phyloP scores from a whole-genome alignment of 768 basidiomycete species.

The Podaxis mareebaensis region DNA sequence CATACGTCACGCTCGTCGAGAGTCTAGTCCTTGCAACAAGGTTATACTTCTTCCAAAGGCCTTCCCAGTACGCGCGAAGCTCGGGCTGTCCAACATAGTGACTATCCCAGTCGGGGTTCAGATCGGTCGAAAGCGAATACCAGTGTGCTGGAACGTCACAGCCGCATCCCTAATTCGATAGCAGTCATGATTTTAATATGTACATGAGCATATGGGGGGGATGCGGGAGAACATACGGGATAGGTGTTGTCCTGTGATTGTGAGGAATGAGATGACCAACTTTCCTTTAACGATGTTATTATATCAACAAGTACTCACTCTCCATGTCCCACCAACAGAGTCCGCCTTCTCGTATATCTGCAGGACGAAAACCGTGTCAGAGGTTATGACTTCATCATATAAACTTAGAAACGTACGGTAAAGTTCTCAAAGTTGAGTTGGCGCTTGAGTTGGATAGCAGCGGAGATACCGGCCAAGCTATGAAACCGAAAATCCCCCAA shows the following conservation, averaged over 20 bases:
- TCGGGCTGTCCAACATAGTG: conserved; percentile 50
- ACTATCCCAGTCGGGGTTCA: conserved; percentile 52
- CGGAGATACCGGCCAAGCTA: conserved; percentile 49
- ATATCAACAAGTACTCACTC: conserved; percentile 35
- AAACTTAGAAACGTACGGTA: conserved; percentile 33
- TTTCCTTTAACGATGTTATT: neutral
- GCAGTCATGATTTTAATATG: neutral
- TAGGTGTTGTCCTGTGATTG: conserved; percentile 51
- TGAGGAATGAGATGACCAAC: conserved; percentile 2
- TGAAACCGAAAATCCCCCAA: neutral
- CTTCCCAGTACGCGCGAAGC: conserved; percentile 50
- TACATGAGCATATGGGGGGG: neutral
- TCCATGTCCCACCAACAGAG: conserved; percentile 57
- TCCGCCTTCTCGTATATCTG: conserved; percentile 54
- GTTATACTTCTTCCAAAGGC: conserved; percentile 45
- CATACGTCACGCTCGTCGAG: conserved; percentile 37
- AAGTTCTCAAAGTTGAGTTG: conserved; percentile 48
- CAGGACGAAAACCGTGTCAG: neutral
- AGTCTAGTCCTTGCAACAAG: conserved; percentile 43
- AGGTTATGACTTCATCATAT: neutral
- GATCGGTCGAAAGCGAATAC: conserved; percentile 56
- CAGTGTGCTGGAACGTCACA: conserved; percentile 58
- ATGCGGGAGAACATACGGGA: conserved; percentile 35
- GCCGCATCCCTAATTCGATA: conserved; percentile 44
- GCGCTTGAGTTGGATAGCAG: conserved; percentile 47